phyloP scores from a whole-genome alignment of 371 early-diverging fungal species.

The Lichtheimia hyalospora region DNA sequence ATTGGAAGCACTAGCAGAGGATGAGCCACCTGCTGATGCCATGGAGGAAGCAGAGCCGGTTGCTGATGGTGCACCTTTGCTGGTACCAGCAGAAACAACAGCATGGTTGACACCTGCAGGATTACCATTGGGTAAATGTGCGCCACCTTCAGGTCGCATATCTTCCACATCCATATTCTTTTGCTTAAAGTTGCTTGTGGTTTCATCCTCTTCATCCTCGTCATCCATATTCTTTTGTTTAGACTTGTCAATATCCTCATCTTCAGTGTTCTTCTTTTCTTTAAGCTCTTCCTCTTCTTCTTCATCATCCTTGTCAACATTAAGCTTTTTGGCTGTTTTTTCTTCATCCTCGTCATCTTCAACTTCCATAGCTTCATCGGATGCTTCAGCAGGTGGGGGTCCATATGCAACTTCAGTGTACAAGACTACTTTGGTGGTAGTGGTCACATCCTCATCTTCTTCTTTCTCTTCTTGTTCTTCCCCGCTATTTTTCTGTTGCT shows the following conservation, averaged over 20 bases:
- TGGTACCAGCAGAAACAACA: background rate
- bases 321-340: conserved; percentile 2
- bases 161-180: conserved; percentile 5
- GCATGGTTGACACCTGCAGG: conserved; percentile 1
- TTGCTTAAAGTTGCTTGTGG: conserved; percentile 2
- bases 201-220: background rate
- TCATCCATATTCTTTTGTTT: background rate
- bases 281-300: background rate
- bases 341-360: conserved; percentile 10
- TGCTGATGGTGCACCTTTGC: background rate
- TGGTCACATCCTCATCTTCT: conserved; percentile 15
- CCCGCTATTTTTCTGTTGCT: background rate
- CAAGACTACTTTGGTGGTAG: background rate
- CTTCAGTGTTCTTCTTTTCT: background rate
- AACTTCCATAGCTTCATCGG: conserved; percentile 8
- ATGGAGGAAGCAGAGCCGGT: conserved; percentile 9
- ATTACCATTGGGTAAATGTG: background rate
- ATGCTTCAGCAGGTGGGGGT: background rate
- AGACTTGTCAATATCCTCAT: background rate
- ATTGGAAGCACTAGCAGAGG: conserved; percentile 3
- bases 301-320: background rate
- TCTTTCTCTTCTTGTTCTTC: conserved; percentile 20
- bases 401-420: conserved; percentile 5
- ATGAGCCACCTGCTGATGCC: conserved; percentile 1
- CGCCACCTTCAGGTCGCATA: background rate